Percentiles rank a stretch among this genome's conserved stretches.
phyloP scores from a whole-genome alignment of 2,329 filamentous ascomycete species.

The Cryphonectria naterciae region DNA sequence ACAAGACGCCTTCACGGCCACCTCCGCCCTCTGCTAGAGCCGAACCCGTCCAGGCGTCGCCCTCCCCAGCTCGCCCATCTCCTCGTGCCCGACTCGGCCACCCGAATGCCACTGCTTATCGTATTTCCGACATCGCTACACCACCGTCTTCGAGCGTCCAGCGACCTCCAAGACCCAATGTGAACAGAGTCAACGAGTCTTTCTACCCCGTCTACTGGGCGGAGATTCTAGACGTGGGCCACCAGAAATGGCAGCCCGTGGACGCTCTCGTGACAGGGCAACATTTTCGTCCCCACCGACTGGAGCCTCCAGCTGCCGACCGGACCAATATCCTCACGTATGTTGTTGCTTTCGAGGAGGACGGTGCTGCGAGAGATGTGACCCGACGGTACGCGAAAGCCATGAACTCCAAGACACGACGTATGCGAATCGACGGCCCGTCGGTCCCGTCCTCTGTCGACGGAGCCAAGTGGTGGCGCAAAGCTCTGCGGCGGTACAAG shows the following conservation, averaged over 20 bases:
- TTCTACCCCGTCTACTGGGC: slow-evolving; percentile 90
- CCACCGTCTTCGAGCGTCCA: slow-evolving; percentile 29
- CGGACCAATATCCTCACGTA: slow-evolving; percentile 78
- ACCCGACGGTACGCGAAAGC: slow-evolving; percentile 86
- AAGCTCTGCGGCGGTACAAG: slow-evolving; percentile 53
- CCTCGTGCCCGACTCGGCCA: slow-evolving; percentile 56
- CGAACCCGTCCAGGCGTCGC: slow-evolving; percentile 27
- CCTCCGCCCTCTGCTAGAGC: not conserved
- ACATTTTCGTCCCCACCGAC: slow-evolving; percentile 72
- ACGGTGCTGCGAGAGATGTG: slow-evolving; percentile 79
- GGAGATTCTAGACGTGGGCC: slow-evolving; percentile 82
- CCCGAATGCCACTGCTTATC: slow-evolving; percentile 57
- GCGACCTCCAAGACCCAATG: slow-evolving; percentile 38
- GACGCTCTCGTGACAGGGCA: slow-evolving; percentile 83
- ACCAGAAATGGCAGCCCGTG: slow-evolving; percentile 89
- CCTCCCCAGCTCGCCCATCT: slow-evolving; percentile 42
- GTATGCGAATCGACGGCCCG: slow-evolving; percentile 71
- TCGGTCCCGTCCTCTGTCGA: slow-evolving; percentile 38
- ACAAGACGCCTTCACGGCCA: slow-evolving; percentile 37
- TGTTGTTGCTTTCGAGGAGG: slow-evolving; percentile 81
- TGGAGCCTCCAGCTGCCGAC: slow-evolving; percentile 85
- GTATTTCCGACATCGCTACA: slow-evolving; percentile 47
- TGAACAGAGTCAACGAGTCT: slow-evolving; percentile 65
- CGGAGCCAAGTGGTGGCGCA: slow-evolving; percentile 54
- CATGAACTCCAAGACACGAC: slow-evolving; percentile 88